phyloP scores from a whole-genome alignment of 2,329 filamentous ascomycete species.

The Penicillium sp. region DNA sequence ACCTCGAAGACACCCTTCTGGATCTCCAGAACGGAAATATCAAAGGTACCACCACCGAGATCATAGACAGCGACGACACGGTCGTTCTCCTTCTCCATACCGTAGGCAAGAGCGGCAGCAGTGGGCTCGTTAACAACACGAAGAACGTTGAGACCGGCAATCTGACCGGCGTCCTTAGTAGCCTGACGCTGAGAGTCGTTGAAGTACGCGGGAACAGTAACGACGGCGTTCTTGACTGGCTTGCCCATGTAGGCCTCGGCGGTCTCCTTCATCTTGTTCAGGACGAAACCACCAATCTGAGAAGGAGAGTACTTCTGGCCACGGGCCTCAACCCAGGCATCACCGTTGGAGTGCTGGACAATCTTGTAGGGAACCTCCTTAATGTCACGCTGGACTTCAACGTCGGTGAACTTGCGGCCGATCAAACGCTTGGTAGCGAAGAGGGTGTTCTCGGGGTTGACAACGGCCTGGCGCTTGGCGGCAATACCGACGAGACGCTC shows the following conservation, averaged over 20 bases:
- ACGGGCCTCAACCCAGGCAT: constrained; percentile 92
- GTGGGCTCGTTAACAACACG: constrained; percentile 98
- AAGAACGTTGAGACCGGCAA: constrained; percentile 91
- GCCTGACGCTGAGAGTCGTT: constrained; percentile 97
- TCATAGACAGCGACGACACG: constrained; percentile 92
- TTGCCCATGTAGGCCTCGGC: constrained; percentile 90
- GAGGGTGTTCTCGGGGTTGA: constrained; percentile 97
- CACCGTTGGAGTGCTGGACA: constrained; percentile 91
- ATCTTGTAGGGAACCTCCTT: constrained; percentile 99
- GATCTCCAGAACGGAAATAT: constrained; percentile 97
- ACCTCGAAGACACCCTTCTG: constrained; percentile 98
- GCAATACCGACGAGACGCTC: constrained; percentile 96
- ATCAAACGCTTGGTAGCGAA: constrained; percentile 99
- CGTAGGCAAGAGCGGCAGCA: constrained; percentile 91
- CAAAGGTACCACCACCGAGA: constrained; percentile 97
- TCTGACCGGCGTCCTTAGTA: constrained; percentile 97
- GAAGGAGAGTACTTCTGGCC: constrained; percentile 96
- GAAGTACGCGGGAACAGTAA: constrained; percentile 97
- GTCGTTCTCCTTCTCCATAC: constrained; percentile 91
- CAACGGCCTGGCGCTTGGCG: constrained; percentile 95
- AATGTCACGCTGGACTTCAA: constrained; percentile 92
- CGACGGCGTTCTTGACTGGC: constrained; percentile 90
- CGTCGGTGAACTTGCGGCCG: constrained; percentile 91
- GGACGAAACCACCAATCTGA: constrained; percentile 94
- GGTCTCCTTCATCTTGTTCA: constrained; percentile 99